A percentile compares a stretch with the other conserved stretches of the same genome.
Conservation (phyloP, 129 eudicot species). For the Gnaphalium uliginosum region DNA sequence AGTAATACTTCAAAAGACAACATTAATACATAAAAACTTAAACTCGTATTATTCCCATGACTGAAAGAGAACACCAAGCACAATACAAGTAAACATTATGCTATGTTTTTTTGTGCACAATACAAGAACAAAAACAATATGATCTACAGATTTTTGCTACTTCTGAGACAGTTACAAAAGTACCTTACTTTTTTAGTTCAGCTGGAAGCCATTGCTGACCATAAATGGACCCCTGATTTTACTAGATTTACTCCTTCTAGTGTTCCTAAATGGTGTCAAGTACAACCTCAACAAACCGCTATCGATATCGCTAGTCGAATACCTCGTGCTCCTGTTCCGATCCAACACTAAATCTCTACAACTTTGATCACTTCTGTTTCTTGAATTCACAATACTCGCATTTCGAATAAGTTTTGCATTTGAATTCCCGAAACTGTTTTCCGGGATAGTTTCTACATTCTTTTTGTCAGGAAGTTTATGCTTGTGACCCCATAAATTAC, state of each 20-base stretch:
- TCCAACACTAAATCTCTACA: conserved; percentile 45
- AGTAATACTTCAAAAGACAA: not conserved
- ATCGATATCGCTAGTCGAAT: conserved; percentile 52
- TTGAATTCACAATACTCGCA: conserved; percentile 44
- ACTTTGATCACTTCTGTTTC: conserved; percentile 33
- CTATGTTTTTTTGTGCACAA: conserved; percentile 40
- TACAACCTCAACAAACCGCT: conserved; percentile 62
- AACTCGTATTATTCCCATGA: conserved; percentile 29
- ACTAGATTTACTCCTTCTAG: conserved; percentile 59
- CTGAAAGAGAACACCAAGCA: conserved; percentile 35
- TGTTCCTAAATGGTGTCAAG: conserved; percentile 83
- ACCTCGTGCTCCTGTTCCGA: conserved; percentile 47
- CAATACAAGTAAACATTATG: conserved; percentile 33
- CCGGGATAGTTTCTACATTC: conserved; percentile 30
- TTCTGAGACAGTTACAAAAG: conserved; percentile 26
- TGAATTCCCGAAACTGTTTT: conserved; percentile 32
- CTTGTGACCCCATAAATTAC: conserved; percentile 63
- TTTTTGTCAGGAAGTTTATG: conserved; percentile 32
- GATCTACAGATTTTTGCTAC: conserved; percentile 43
- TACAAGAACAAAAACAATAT: conserved; percentile 30
- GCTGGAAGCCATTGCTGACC: conserved; percentile 47
- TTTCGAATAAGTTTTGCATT: conserved; percentile 47
- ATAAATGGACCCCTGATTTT: conserved; percentile 48
- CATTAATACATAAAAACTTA: conserved; percentile 15
- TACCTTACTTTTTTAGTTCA: conserved; percentile 54